Evolutionary conservation across 371 early-diverging fungal genomes (phyloP), one percentile per base, ranked within the genome.

Genomic region (Mucor sp.): DNA sequence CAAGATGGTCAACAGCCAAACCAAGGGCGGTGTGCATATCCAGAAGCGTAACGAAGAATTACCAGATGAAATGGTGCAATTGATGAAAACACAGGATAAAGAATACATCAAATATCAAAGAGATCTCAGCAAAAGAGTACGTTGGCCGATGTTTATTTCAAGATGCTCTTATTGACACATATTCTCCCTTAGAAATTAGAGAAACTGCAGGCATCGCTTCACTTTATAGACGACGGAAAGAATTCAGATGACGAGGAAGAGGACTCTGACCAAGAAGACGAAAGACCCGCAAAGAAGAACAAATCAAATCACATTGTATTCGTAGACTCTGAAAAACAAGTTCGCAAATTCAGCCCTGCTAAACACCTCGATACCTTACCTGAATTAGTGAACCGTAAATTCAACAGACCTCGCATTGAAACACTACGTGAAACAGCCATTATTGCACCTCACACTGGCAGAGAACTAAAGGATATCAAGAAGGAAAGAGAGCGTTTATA

Each of bases 81-180:
- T 97, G 35, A 78, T 97, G 77, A 94, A 94, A 73, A 93, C 97
- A 0, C 98, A 98, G 83, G 96, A 98, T 76, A 82, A 90, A 69
- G 89, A 85, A 60, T 97, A 97, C 72, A 87, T 97, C 27, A 87
- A 87, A 60, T 86, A 86, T 62, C 94, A 95, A 70, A 79, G 91
- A 28, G 89, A 88, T 74, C 84, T 95, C 17, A 95, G 96, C 66
- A 84, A 84, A 72, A 91, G 89, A 82, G 90, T 90, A 68, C 62
- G 74, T 33, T 14, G 23, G 21, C 1, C 9, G 21, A 21, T 17
- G 2, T 8, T 7, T 15, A 14, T 17, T 57, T 32, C n/a, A 8
- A 41, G 17, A 17, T 41, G 15, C 3, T 4, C n/a, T 4, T 57
- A 28, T 14, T 39, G 50, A 59, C 19, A 6, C 2, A 48, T 4